These are phyloP conservation scores for Tylopilus sp. DNA, from an alignment of 768 basidiomycete genomes.

Conservation along the genomic window DNA sequence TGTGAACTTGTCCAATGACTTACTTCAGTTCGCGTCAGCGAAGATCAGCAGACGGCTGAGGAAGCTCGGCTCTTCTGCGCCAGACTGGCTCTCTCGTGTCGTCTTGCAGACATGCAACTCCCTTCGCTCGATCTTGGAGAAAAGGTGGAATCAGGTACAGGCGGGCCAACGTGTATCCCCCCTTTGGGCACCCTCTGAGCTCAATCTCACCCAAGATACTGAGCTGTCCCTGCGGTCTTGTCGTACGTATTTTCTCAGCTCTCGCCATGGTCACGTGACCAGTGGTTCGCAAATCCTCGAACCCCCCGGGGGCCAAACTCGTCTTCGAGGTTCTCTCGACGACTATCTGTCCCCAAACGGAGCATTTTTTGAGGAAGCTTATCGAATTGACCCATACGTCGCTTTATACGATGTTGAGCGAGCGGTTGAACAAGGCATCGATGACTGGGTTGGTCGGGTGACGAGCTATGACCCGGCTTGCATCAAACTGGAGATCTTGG, in stretches of 20 bases:
- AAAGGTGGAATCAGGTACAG: slow-evolving; percentile 35
- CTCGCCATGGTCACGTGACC: background rate
- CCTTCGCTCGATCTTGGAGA: slow-evolving; percentile 23
- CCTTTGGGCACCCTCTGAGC: slow-evolving; percentile 29
- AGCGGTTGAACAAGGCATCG: slow-evolving; percentile 28
- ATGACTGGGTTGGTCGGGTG: slow-evolving; percentile 30
- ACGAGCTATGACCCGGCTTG: slow-evolving; percentile 23
- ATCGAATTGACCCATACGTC: slow-evolving; percentile 5
- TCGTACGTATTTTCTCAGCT: slow-evolving; percentile 24
- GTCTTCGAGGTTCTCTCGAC: slow-evolving; percentile 10
- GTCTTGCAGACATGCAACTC: slow-evolving; percentile 35
- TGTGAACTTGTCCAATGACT: slow-evolving; percentile 18
- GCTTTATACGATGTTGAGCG: slow-evolving; percentile 38
- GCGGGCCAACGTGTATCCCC: slow-evolving; percentile 24
- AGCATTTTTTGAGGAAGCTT: slow-evolving; percentile 14
- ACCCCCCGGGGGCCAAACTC: slow-evolving; percentile 3
- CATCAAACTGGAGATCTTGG: slow-evolving; percentile 25
- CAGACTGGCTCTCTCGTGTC: slow-evolving; percentile 34
- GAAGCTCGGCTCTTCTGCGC: slow-evolving; percentile 24
- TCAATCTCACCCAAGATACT: slow-evolving; percentile 31
- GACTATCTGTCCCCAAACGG: slow-evolving; percentile 16
- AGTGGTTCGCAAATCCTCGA: background rate
- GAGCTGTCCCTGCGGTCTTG: slow-evolving; percentile 32
- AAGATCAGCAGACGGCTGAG: slow-evolving; percentile 26
- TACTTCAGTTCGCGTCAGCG: slow-evolving; percentile 27